Evolutionary conservation across 352 stramenopile species (phyloP), one percentile per base, ranked within the genome.

Genomic region (Pythium periplocum): DNA sequence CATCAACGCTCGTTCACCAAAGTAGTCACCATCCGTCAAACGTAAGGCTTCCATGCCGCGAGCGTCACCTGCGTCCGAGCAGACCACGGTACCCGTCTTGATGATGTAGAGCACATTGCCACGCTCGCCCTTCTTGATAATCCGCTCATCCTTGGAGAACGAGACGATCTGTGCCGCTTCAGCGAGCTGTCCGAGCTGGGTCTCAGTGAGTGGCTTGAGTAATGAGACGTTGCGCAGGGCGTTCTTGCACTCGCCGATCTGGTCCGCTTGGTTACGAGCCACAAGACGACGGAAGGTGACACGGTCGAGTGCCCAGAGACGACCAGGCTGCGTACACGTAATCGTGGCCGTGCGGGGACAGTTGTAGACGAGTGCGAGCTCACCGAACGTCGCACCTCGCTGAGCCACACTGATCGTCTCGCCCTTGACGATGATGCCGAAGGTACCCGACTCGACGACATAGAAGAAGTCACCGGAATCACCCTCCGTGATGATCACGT

Each of bases 331-430:
- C 1, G 60, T 65, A 33, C 74, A 79, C 7, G 64, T 70, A 6
- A 95, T 88, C 67, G 83, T 97, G 2, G 94, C 96, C 31, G 93
- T 93, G 36, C 96, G 75, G n/a, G 95, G 96, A 47, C 87, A 88
- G 65, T 97, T 97, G 73, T 98, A 98, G 58, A 98, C 80, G 12
- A 99, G 75, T 4, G 96, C 94, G 6, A 98, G 66, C 66, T 99
- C 96, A 45, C 96, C 96, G 57, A 98, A 98, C 6, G 83, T 95
- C 17, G 78, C 84, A 39, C 90, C 90, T 4, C 72, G 69, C 48
- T 86, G 73, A 11, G 78, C 87, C 0, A 76, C 66, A 36, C 83
- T 84, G 6, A 97, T 80, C 38, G 89, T 65, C 34, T 85, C 77
- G 12, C 78, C 86, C 36, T 92, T 75, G 2, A 97, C 85, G 12